Conservation (phyloP, 1,284 basidiomycete genomes). For the Melampsora abietis-canadensis region DNA sequence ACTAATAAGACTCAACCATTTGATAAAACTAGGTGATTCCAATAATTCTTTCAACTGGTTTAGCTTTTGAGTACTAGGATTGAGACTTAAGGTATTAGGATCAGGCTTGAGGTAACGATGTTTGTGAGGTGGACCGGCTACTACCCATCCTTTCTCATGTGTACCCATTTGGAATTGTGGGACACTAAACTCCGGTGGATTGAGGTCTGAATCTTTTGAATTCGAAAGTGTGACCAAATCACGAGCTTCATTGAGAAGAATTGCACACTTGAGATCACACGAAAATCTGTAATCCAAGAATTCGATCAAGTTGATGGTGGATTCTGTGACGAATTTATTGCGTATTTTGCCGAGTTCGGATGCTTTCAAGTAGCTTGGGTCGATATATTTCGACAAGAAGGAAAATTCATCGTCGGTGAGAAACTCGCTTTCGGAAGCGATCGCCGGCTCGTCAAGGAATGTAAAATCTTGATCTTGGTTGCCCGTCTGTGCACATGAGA, state of each 20-base stretch:
- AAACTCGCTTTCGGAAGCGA: background rate
- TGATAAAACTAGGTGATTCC: conserved; percentile 77
- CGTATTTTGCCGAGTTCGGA: conserved; percentile 77
- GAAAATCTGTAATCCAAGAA: conserved; percentile 73
- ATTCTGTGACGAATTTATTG: conserved; percentile 78
- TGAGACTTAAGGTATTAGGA: conserved; percentile 1
- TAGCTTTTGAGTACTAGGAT: conserved; percentile 58
- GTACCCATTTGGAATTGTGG: conserved; percentile 37
- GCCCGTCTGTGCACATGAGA: conserved; percentile 21
- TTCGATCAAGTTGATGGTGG: conserved; percentile 81
- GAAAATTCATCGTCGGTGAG: conserved; percentile 43
- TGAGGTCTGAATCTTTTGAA: conserved; percentile 11
- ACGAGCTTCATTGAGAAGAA: conserved; percentile 65
- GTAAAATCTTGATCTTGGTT: conserved; percentile 12
- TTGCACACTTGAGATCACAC: conserved; percentile 63
- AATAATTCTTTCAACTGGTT: conserved; percentile 67
- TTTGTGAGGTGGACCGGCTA: conserved; percentile 87
- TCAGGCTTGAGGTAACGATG: conserved; percentile 70
- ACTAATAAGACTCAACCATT: conserved; percentile 80
- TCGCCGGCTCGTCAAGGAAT: conserved; percentile 6
- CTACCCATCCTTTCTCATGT: conserved; percentile 62
- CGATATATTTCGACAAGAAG: conserved; percentile 65
- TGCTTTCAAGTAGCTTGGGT: conserved; percentile 81
- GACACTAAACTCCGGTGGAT: conserved; percentile 1
- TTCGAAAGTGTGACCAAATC: conserved; percentile 62